Base-by-base conservation (phyloP, 768 basidiomycete genomes). In the Boletus eberwhitei region DNA sequence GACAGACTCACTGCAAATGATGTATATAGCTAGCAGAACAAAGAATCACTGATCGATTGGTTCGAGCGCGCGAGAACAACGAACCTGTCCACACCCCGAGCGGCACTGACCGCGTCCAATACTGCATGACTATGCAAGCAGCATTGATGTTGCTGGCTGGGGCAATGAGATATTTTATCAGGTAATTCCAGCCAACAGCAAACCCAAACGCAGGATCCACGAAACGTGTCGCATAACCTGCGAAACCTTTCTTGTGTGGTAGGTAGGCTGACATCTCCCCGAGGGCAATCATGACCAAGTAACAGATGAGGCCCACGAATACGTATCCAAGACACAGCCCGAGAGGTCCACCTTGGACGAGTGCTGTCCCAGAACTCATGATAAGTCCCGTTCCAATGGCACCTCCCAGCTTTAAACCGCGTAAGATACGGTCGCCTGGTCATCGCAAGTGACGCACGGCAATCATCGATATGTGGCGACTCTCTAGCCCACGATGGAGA, bases 141-240 rank as follows among this genome's bases (percentile, higher is more conserved):
- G 80, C 84, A 65, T 85, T 84, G 60, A 87, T 77, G 55, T 87
- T 85, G 59, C 84, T 85, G 1, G 81, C 83, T 9, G 85, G 85
- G 24, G 84, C 80, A 50, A 86, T 80, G n/a, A 83, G 69, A 75
- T 85, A 77, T 77, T 84, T 84, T 54, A 81, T 64, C 35, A 86
- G 70, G 62, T 86, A 84, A 65, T 84, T 87, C 59, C 46, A 57
- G 12, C 52, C 56, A 42, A 66, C 59, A 16, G 81, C 85, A 66
- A 87, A 87, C 19, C 85, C 86, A 40, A 87, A 75, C 26, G 84
- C 84, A 43, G 85, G 84, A 65, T 86, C 85, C 29, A 83, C 82
- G 59, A 86, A 89, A 50, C 86, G 81, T 1, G 84, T 81, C 0
- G 84, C 84, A 60, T 85, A 86, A 5, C 85, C 85, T 39, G 74